Percentiles rank a stretch among this genome's conserved stretches.
These are phyloP conservation scores for Trichosporon sp. DNA, from an alignment of 1,284 basidiomycete species.

Conservation along the genomic window DNA sequence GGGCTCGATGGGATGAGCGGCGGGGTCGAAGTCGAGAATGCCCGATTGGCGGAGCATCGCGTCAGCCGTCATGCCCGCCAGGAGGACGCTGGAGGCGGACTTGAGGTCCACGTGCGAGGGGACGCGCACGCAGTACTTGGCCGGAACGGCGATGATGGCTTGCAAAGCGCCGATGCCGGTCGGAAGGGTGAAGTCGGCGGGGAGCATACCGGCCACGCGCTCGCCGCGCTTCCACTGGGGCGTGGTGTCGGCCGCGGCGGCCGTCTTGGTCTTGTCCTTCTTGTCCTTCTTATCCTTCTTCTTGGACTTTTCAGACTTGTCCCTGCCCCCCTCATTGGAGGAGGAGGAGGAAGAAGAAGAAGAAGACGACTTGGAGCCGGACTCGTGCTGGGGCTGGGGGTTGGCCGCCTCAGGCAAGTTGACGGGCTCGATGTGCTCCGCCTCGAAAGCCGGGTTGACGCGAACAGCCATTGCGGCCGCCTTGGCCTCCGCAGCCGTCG, in stretches of 20 bases:
- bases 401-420: no score
- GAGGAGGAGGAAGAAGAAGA: not conserved
- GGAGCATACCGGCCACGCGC: slow-evolving; percentile 24
- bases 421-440: not conserved
- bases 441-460: not conserved
- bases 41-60: slow-evolving; percentile 20
- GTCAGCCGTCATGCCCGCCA: slow-evolving; percentile 25
- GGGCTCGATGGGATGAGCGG: not conserved
- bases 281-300: not conserved
- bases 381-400: no score
- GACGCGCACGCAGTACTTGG: slow-evolving; percentile 21
- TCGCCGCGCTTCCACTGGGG: slow-evolving; percentile 20
- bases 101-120: not conserved
- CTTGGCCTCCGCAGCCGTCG: not conserved
- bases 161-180: slow-evolving; percentile 28
- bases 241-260: no score
- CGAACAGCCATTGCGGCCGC: not conserved
- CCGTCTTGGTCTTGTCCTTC: not conserved
- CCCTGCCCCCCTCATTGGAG: not conserved
- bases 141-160: slow-evolving; percentile 22
- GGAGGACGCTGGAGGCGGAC: slow-evolving; percentile 1
- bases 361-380: not conserved
- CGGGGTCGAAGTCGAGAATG: slow-evolving; percentile 6
- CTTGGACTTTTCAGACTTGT: not conserved
- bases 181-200: not conserved